Evolutionary conservation across 768 basidiomycete species (phyloP), one percentile per base, ranked within the genome.

Genomic region (Rhodocollybia butyracea): DNA sequence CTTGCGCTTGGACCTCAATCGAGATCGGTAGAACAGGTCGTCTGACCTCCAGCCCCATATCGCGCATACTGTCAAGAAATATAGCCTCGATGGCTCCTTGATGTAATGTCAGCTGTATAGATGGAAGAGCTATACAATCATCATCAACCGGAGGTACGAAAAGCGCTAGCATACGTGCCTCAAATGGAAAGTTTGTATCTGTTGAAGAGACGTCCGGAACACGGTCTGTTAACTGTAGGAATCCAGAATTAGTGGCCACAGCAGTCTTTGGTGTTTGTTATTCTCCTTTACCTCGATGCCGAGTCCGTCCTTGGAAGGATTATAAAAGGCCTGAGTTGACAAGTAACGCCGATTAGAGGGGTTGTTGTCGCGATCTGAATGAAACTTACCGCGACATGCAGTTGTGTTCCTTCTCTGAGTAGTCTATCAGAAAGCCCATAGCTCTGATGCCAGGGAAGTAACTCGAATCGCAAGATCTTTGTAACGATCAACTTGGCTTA

Each of bases 371-470:
- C 15, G 31, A 40, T 12, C 48, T 26, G n/a, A 7, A 39, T 41
- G 36, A 11, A 10, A 72, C 82, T 57, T 66, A 89, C 89, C 51
- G 81, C 82, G 69, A 81, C 77, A 57, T 88, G 81, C 76, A 91
- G 76, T 46, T 88, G 85, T 56, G 82, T 83, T 5, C 82, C 88
- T 61, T 89, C 80, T 38, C 68, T 74, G 24, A 90, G 57, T 21
- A 91, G 63, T 3, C 80, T 76, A 17, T 89, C 84, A 0, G 80
- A 86, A 5, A 91, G 76, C 5, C 89, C 89, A 68, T 91, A 91
- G 58, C 88, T 91, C 88, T 91, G n/a, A n/a, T n/a, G n/a, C n/a
- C n/a, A n/a, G 50, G 30, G 17, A 22, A 43, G 30, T 4, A 27
- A 8, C n/a, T 5, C 34, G n/a, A 54, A 26, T 46, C 31, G 15